Conservation (phyloP, 2,329 filamentous ascomycete species). For the Venturia pyrina region DNA sequence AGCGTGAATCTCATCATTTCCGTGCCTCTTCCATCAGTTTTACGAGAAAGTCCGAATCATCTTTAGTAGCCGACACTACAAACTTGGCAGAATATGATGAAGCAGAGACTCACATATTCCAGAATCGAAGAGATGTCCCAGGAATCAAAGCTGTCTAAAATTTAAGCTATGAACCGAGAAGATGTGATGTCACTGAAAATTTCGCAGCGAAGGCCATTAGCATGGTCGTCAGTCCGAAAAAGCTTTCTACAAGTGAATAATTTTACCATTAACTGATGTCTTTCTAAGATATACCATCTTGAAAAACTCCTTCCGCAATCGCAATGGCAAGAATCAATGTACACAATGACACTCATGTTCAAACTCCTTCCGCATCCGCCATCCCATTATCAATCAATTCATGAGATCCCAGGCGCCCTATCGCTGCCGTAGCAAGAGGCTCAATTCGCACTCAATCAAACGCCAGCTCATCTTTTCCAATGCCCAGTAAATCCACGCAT, state of each 20-base stretch:
- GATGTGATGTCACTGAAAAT: no score
- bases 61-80: no score
- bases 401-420: neutral
- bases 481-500: neutral
- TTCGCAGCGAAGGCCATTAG: neutral
- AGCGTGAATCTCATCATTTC: no score
- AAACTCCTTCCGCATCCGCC: neutral
- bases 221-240: neutral
- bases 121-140: no score
- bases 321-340: neutral
- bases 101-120: no score
- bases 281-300: neutral
- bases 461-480: neutral
- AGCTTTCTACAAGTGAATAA: neutral
- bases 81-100: no score
- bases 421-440: neutral
- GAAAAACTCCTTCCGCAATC: neutral
- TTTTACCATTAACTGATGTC: neutral
- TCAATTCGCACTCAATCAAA: neutral
- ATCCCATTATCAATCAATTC: neutral
- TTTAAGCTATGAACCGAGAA: neutral
- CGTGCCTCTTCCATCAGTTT: no score
- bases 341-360: neutral
- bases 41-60: no score
- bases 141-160: no score